Percentiles rank a stretch among this genome's conserved stretches.
Evolutionary conservation across 495 filamentous ascomycete species (phyloP).

Genomic region (Neurospora africana): DNA sequence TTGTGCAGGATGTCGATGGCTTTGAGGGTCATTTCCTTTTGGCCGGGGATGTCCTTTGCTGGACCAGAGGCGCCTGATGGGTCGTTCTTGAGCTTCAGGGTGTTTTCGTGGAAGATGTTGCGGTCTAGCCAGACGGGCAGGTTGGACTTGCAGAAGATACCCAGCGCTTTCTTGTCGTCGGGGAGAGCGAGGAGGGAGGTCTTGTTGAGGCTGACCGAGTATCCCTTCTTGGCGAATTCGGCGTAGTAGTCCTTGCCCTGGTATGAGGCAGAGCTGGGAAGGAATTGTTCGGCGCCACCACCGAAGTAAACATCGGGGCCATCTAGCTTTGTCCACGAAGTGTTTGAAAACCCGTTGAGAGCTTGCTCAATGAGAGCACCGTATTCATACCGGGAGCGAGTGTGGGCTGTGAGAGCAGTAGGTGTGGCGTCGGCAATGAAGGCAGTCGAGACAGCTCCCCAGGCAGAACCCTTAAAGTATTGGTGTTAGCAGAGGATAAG

Average conservation of each 20-base stretch:
- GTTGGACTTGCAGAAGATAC: constrained; percentile 57
- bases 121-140: constrained; percentile 64
- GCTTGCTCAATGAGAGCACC: constrained; percentile 52
- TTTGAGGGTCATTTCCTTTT: constrained; percentile 76
- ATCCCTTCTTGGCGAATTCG: constrained; percentile 53
- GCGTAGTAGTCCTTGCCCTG: constrained; percentile 55
- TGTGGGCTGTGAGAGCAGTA: constrained; percentile 56
- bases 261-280: constrained; percentile 43
- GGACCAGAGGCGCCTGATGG: constrained; percentile 46
- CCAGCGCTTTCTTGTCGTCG: constrained; percentile 48
- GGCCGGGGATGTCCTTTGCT: constrained; percentile 57
- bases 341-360: constrained; percentile 47
- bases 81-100: constrained; percentile 47
- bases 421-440: constrained; percentile 66
- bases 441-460: constrained; percentile 52
- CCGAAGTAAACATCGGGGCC: constrained; percentile 67
- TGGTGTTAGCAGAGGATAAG: neutral
- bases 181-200: constrained; percentile 44
- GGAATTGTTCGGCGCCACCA: constrained; percentile 63
- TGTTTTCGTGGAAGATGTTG: constrained; percentile 56
- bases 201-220: constrained; percentile 55
- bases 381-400: constrained; percentile 49
- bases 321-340: constrained; percentile 55
- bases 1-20: constrained; percentile 58
- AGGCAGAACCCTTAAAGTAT: constrained; percentile 27